These are phyloP conservation scores for Aphanomyces cochlioides DNA, from an alignment of 352 stramenopile species.

Conservation along the genomic window DNA sequence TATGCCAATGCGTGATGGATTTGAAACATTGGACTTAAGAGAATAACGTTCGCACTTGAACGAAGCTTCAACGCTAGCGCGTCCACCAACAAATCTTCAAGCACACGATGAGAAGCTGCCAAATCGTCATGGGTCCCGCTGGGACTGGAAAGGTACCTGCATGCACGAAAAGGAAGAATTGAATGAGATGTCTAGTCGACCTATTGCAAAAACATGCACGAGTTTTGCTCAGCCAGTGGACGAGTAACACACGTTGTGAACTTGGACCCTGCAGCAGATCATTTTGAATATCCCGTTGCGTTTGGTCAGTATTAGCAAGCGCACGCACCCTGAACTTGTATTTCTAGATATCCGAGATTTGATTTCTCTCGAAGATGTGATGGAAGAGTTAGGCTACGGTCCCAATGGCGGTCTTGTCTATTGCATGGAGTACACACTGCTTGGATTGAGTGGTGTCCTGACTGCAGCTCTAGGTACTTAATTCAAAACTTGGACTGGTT, in stretches of 20 bases:
- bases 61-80: not conserved
- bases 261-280: conserved; percentile 92
- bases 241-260: conserved; percentile 95
- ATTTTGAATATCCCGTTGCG: conserved; percentile 85
- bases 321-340: conserved; percentile 26
- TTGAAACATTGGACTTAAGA: not conserved
- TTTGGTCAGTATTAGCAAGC: conserved; percentile 64
- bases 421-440: conserved; percentile 94
- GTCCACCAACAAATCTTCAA: conserved; percentile 29
- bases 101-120: conserved; percentile 76
- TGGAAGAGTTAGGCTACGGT: conserved; percentile 95
- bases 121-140: conserved; percentile 89
- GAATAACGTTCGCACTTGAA: conserved; percentile 4
- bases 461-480: conserved; percentile 52
- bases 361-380: conserved; percentile 95
- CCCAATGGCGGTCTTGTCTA: conserved; percentile 98
- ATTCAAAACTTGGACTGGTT: conserved; percentile 96
- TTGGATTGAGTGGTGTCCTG: conserved; percentile 12
- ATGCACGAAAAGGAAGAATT: not conserved
- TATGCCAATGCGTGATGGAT: no score
- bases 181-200: conserved; percentile 60
- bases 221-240: conserved; percentile 81
- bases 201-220: conserved; percentile 92
- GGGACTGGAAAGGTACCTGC: conserved; percentile 82
- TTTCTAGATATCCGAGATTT: conserved; percentile 89